Percentiles rank a stretch among this genome's conserved stretches.
phyloP scores from a whole-genome alignment of 768 basidiomycete genomes.

The Russula foetens region DNA sequence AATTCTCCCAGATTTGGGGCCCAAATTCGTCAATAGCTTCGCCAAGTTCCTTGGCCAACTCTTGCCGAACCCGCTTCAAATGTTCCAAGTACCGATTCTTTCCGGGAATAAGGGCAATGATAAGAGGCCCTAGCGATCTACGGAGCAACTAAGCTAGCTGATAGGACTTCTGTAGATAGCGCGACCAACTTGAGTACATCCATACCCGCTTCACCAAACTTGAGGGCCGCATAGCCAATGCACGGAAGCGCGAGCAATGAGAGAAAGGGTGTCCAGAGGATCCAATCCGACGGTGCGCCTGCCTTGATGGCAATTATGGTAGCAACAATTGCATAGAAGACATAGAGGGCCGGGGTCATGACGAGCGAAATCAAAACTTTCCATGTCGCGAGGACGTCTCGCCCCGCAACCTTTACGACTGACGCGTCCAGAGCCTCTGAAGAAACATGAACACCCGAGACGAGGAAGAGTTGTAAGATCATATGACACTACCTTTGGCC shows the following conservation, averaged over 20 bases:
- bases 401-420: slow-evolving; percentile 85
- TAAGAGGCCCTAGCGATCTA: slow-evolving; percentile 85
- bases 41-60: slow-evolving; percentile 74
- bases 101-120: slow-evolving; percentile 81
- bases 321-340: slow-evolving; percentile 75
- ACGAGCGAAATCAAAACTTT: slow-evolving; percentile 91
- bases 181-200: slow-evolving; percentile 83
- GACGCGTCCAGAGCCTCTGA: slow-evolving; percentile 93
- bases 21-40: slow-evolving; percentile 82
- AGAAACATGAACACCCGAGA: neutral
- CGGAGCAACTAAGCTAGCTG: slow-evolving; percentile 2
- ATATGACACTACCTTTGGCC: slow-evolving; percentile 57
- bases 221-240: slow-evolving; percentile 87
- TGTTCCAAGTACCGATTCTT: slow-evolving; percentile 74
- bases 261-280: slow-evolving; percentile 65
- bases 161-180: neutral
- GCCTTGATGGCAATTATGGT: slow-evolving; percentile 65
- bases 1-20: slow-evolving; percentile 79
- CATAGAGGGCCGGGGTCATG: slow-evolving; percentile 77
- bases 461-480: neutral
- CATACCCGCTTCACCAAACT: slow-evolving; percentile 96
- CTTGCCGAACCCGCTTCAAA: slow-evolving; percentile 61
- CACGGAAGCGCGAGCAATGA: slow-evolving; percentile 68
- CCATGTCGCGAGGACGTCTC: slow-evolving; percentile 95
- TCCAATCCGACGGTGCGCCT: slow-evolving; percentile 51